These are phyloP conservation scores for Alternaria brassicae DNA, from an alignment of 2,329 filamentous ascomycete genomes.

Conservation along the genomic window DNA sequence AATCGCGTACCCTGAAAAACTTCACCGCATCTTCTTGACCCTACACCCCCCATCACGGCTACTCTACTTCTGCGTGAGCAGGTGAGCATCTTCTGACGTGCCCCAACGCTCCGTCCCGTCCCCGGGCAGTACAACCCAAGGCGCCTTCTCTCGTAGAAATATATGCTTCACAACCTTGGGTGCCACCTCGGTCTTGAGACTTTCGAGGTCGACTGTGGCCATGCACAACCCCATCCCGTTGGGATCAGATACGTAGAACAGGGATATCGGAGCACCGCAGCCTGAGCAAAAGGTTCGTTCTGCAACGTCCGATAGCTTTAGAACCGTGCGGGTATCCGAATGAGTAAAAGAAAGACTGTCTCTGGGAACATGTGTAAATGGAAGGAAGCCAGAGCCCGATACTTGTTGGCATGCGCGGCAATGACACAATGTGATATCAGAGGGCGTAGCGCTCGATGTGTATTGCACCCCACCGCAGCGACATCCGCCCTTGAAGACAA, in stretches of 20 bases:
- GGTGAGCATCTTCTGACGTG: constrained; percentile 27
- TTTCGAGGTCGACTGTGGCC: constrained; percentile 54
- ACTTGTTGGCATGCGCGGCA: constrained; percentile 59
- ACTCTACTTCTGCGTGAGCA: constrained; percentile 8
- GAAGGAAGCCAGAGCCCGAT: constrained; percentile 56
- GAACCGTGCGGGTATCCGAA: constrained; percentile 38
- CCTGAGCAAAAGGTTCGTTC: constrained; percentile 55
- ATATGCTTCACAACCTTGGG: constrained; percentile 52
- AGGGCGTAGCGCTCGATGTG: constrained; percentile 47
- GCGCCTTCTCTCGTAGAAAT: constrained; percentile 53
- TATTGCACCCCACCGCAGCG: constrained; percentile 55
- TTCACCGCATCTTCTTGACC: constrained; percentile 4
- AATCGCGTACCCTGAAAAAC: background rate
- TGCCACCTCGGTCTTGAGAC: constrained; percentile 38
- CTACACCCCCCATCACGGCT: background rate
- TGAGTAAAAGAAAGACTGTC: constrained; percentile 46
- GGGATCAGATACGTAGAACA: constrained; percentile 49
- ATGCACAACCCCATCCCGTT: constrained; percentile 48
- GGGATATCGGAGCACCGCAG: constrained; percentile 57
- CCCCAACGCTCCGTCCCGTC: constrained; percentile 39
- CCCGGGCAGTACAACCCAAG: constrained; percentile 39
- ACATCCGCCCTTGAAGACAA: constrained; percentile 53
- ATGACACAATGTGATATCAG: constrained; percentile 53
- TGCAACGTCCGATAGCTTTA: constrained; percentile 52
- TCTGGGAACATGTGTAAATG: constrained; percentile 51